Evolutionary conservation across 208 protist genomes (phyloP), one percentile per base, ranked within the genome.

Genomic region (Blechomonas ayalai): DNA sequence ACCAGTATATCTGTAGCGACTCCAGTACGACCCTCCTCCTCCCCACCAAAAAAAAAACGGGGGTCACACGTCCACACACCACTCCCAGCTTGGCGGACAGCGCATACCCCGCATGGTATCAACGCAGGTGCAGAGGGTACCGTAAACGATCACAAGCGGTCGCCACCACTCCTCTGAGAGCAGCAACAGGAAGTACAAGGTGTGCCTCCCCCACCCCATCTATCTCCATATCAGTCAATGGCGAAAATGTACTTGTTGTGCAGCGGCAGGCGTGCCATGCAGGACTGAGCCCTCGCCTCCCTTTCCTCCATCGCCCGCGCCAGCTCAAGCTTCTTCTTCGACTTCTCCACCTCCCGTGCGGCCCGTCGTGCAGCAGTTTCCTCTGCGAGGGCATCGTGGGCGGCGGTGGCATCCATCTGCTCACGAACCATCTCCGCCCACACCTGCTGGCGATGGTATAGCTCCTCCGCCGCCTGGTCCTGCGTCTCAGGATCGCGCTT

Each of bases 221-320:
- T n/a, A n/a, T n/a, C n/a, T n/a, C n/a, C n/a, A n/a, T n/a, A n/a
- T 52, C 72, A 93, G 32, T 93, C 81, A 44, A 93, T 88, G 20
- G 78, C 33, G 40, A 90, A 90, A 47, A 93, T 84, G 59, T 85
- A 68, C 51, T 67, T 72, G 56, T 86, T 93, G 1, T 41, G 42
- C 26, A 93, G 46, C 2, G 85, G 85, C 25, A 90, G 16, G n/a
- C 63, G 55, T n/a, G 40, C 18, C 46, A 73, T 72, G 28, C 72
- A 73, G 26, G 60, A 52, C 42, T 56, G 43, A 24, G 68, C 63
- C 29, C 55, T 31, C 24, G 61, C 56, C 29, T 73, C 61, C 16
- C 63, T 38, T 33, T 32, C 53, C 53, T 83, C 77, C 48, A 67
- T 39, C 52, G 68, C 66, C 61, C 73, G 67, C 36, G 63, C 63